Base-by-base conservation (phyloP, 805 yeast species). In the Wickerhamiella bombiphila region DNA sequence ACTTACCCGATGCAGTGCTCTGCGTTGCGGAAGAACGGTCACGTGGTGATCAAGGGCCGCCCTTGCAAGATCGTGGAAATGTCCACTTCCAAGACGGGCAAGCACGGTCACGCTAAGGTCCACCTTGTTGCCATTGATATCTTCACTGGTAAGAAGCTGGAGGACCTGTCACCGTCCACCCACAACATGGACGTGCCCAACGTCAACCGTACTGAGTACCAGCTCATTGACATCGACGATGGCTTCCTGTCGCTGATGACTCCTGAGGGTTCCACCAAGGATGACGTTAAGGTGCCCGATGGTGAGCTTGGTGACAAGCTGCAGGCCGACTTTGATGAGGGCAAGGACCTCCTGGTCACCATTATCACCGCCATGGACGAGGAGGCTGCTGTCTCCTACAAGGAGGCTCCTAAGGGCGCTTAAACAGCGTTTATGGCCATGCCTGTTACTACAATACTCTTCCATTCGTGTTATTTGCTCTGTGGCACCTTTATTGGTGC, bases 91-190 rank as follows among this genome's bases (percentile, higher is more conserved):
- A 91, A 91, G 80, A 91, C 98, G 58, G 98, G 98, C 72, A 91
- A 91, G 96, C 98, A 91, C 80, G 98, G 98, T 74, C 98, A 91
- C 91, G 98, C 98, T 66, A 91, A 91, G 78, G 98, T 91, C 68
- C 97, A 91, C 71, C 76, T 91, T 71, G 97, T 91, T 54, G 97
- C 97, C 64, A 77, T 81, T 58, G 98, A 91, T 68, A 88, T 91
- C 67, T 91, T 91, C 88, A 91, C 98, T 59, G 80, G 82, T 68
- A 91, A 91, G 86, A 91, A 91, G 76, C 78, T 86, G 68, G 98
- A 91, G 78, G 98, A 91, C 72, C 80, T 91, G 66, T 91, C 98
- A 55, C 98, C 98, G 70, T 91, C 98, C 50, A 91, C 98, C 72
- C 98, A 91, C 77, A 91, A 91, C 74, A 86, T 91, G 97, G 96